These are phyloP conservation scores for Arthrinium phaeospermum DNA, from an alignment of 2,329 filamentous ascomycete species.

Conservation along the genomic window DNA sequence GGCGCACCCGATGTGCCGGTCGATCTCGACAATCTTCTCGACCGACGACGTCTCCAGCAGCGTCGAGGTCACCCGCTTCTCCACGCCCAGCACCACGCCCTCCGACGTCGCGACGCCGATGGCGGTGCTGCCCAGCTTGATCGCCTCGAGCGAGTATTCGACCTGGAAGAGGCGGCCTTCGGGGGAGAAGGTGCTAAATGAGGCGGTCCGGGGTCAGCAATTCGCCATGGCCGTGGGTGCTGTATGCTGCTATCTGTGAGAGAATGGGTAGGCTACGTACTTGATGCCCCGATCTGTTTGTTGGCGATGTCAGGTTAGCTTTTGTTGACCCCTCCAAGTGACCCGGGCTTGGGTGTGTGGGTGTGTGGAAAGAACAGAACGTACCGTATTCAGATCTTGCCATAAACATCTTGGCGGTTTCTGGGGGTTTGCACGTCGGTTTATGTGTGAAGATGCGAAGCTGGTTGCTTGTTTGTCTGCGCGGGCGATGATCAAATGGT, in stretches of 20 bases:
- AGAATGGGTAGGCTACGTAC: conserved; percentile 56
- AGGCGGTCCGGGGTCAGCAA: conserved; percentile 20
- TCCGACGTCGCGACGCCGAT: conserved; percentile 97
- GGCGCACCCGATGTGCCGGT: conserved; percentile 97
- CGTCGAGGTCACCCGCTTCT: conserved; percentile 98
- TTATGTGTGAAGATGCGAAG: background rate
- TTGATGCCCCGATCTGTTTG: conserved; percentile 94
- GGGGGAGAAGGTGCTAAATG: conserved; percentile 90
- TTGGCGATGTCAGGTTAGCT: conserved; percentile 29
- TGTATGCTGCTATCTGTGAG: background rate
- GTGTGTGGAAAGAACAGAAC: conserved; percentile 40
- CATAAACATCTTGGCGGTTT: conserved; percentile 89
- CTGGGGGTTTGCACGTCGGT: conserved; percentile 30
- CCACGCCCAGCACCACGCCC: conserved; percentile 94
- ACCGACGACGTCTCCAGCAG: conserved; percentile 97
- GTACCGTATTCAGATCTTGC: conserved; percentile 99
- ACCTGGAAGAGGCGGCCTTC: conserved; percentile 99
- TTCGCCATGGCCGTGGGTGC: conserved; percentile 26
- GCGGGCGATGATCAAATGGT: conserved; percentile 4
- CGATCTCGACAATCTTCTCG: conserved; percentile 99
- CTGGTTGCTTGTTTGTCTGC: conserved; percentile 19
- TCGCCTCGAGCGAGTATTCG: conserved; percentile 99
- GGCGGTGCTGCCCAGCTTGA: conserved; percentile 98
- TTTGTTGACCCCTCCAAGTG: conserved; percentile 20
- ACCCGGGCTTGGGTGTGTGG: conserved; percentile 14